Conservation (phyloP, 208 protist species). For the Endotrypanum monterogeii region DNA sequence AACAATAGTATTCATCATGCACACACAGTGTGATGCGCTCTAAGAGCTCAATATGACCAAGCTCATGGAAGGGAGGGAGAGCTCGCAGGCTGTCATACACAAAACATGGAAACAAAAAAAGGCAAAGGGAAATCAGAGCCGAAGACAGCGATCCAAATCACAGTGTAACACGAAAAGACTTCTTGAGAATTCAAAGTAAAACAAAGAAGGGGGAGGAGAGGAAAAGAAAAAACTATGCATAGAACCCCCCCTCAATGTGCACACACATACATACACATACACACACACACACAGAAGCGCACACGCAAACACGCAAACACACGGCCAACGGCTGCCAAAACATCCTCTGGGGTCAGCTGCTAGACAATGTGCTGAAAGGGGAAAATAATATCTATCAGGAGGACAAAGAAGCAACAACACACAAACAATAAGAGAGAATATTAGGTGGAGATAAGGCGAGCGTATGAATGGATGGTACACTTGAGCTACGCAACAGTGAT, state of each 20-base stretch:
- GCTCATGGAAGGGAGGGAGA: not conserved
- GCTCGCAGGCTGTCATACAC: too few relatives aligned
- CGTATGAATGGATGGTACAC: not conserved
- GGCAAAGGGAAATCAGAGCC: too few relatives aligned
- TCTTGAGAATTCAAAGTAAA: too few relatives aligned
- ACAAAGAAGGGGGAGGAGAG: not conserved
- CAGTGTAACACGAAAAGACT: too few relatives aligned
- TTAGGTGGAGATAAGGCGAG: not conserved
- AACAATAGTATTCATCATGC: too few relatives aligned
- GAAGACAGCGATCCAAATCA: too few relatives aligned
- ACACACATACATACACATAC: slow-evolving; percentile 2
- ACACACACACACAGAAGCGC: not conserved
- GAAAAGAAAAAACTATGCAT: not conserved
- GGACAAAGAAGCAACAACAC: slow-evolving; percentile 12
- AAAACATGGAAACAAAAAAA: too few relatives aligned
- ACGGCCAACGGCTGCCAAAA: not conserved
- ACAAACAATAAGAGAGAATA: not conserved
- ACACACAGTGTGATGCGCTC: too few relatives aligned
- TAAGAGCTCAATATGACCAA: not conserved
- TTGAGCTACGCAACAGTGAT: too few relatives aligned
- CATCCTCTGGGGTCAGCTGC: not conserved
- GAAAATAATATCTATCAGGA: too few relatives aligned
- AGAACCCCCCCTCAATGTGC: too few relatives aligned
- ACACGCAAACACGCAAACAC: not conserved
- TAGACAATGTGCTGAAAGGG: too few relatives aligned